Percentiles rank a stretch among this genome's conserved stretches.
These are phyloP conservation scores for Drosera spatulata DNA, from an alignment of 179 eudicot genomes.

Conservation along the genomic window DNA sequence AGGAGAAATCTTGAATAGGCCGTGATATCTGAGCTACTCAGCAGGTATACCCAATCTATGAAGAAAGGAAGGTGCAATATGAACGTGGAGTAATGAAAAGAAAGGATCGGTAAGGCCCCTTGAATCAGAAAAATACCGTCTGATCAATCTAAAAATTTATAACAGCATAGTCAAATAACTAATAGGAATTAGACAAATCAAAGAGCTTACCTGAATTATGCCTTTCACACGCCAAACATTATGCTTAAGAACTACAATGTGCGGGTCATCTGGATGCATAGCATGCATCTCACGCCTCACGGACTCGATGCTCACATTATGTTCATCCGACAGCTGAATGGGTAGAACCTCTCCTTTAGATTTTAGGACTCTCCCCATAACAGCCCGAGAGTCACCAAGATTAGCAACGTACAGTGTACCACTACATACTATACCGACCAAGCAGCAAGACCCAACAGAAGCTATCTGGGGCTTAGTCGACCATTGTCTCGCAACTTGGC, in stretches of 20 bases:
- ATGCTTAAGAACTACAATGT: constrained; percentile 33
- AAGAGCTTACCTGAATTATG: constrained; percentile 22
- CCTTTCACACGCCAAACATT: constrained; percentile 38
- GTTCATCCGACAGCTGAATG: constrained; percentile 31
- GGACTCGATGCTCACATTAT: constrained; percentile 23
- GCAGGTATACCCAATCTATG: too few relatives aligned
- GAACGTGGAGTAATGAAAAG: too few relatives aligned
- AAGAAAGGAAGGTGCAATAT: too few relatives aligned
- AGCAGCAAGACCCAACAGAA: constrained; percentile 35
- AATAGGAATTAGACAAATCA: too few relatives aligned
- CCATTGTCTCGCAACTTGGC: constrained; percentile 24
- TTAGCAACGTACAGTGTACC: constrained; percentile 30
- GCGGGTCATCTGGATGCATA: constrained; percentile 37
- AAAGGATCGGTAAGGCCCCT: too few relatives aligned
- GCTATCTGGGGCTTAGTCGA: constrained; percentile 28
- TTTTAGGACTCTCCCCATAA: constrained; percentile 20
- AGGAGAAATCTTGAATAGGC: too few relatives aligned
- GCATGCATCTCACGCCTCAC: constrained; percentile 31
- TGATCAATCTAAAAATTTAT: too few relatives aligned
- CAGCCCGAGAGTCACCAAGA: constrained; percentile 38
- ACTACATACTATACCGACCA: constrained; percentile 23
- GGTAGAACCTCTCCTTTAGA: constrained; percentile 15
- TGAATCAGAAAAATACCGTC: too few relatives aligned
- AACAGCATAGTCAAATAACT: too few relatives aligned
- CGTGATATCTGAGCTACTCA: too few relatives aligned